Conservation (phyloP, 345 rosid species). For the Eucalyptus curtisii region DNA sequence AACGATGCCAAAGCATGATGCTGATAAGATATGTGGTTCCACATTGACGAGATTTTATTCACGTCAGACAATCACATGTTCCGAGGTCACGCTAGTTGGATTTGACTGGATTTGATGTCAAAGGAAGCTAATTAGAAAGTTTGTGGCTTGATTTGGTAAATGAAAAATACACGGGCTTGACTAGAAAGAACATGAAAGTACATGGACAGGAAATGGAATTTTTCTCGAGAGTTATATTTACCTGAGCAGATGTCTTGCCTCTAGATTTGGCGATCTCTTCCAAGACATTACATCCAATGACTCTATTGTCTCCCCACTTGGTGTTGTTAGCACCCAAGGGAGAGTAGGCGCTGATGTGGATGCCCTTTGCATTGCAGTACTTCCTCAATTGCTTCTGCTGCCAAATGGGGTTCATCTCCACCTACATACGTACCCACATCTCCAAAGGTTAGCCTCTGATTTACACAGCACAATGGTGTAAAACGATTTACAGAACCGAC, state of each 20-base stretch:
- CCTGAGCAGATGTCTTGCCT: constrained; percentile 12
- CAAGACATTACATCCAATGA: neutral
- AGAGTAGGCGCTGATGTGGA: constrained; percentile 6
- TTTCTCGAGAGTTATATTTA: neutral
- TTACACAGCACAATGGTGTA: neutral
- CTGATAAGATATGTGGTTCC: neutral
- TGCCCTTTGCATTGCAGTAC: constrained; percentile 4
- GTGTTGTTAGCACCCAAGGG: constrained; percentile 5
- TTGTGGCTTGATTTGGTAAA: neutral
- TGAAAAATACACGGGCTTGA: neutral
- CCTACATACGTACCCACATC: neutral
- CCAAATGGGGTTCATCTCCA: constrained; percentile 18
- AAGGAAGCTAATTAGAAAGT: neutral
- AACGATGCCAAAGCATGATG: neutral
- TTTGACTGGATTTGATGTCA: neutral
- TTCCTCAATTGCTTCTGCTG: constrained; percentile 8
- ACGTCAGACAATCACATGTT: neutral
- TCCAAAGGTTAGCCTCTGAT: neutral
- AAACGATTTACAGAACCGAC: neutral
- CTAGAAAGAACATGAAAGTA: neutral
- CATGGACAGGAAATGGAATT: neutral
- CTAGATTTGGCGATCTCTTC: constrained; percentile 2
- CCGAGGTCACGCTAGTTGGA: neutral
- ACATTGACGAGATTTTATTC: neutral
- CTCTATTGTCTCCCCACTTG: constrained; percentile 1